Base-by-base conservation (phyloP, 2,329 filamentous ascomycete genomes). In the Talaromyces sp. region DNA sequence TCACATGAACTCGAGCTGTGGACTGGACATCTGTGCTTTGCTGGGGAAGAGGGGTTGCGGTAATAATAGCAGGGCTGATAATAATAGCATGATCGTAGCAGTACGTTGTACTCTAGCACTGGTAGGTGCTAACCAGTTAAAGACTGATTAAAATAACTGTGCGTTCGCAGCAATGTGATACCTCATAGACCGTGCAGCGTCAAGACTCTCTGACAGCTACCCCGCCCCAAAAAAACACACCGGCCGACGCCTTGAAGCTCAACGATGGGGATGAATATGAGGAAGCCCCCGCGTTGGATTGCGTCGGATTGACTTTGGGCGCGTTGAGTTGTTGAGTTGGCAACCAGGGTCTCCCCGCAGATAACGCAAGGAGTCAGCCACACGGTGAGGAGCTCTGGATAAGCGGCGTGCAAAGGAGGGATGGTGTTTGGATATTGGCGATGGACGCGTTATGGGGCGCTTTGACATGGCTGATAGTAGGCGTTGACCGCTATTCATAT, bases 291-390 rank as follows among this genome's bases (percentile, higher is more conserved):
- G 19, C 19, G 19, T 13, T 19, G 43, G 43, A 38, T 38, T 8
- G 35, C 8, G 5, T 38, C 17, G 38, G 41, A 43, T 43, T 43
- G 41, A 43, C 41, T 43, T 43, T 43, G 17, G n/a, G 41, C 41
- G 32, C 26, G 26, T 27, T 29, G 24, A 4, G 4, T 7, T 5
- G 32, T 38, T 55, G 53, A 55, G 53, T 38, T 55, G 53, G 53
- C 53, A 55, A 19, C 35, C 53, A 24, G 38, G 53, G 53, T 55
- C 27, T 27, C 53, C 53, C 53, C 53, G 53, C 53, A 55, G 53
- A 55, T 55, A 55, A 55, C 31, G 19, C 31, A 38, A 29, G 38
- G 31, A 21, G 29, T 55, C 29, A 26, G 53, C 53, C 53, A 55
- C 53, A 24, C n/a, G n/a, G 19, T 35, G 31, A 38, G 31, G 21